Base-by-base conservation (phyloP, 495 filamentous ascomycete genomes). In the Aspergillus conjunctus region DNA sequence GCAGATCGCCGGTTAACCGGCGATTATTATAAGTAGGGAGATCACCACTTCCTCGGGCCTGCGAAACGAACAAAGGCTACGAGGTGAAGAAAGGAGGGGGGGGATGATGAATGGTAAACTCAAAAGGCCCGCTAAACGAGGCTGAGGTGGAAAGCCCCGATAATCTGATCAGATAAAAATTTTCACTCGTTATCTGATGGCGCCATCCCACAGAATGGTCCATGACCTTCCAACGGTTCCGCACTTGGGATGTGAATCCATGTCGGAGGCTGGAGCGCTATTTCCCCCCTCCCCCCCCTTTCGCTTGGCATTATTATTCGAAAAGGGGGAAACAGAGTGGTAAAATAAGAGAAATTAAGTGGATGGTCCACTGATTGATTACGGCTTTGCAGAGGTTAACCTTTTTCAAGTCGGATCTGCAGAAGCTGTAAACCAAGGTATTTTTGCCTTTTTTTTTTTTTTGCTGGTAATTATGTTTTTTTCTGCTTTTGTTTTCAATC, bases 151-250 rank as follows among this genome's bases (percentile, higher is more conserved):
- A n/a, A 44, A 7, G 34, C 34, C 22, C 62, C 32, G 62, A 68
- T 68, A 65, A 68, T 68, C 66, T 65, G 60, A 68, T 68, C 60
- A 63, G 66, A 68, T 68, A 68, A 68, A 66, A 68, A 63, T 62
- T 65, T 64, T 62, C 56, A 30, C 57, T 53, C 51, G 59, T 68
- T 68, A 68, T 68, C 66, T 58, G 66, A 68, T 68, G 66, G 66
- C 62, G 51, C 62, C 62, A 65, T 65, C 60, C 59, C 59, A 57
- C 58, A 59, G 32, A n/a, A n/a, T n/a, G n/a, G n/a, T 45, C 4
- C 44, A 26, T 2, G 2, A 26, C 44, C 4, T 17, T 17, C 4
- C 39, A 54, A 49, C 34, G 33, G 48, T 52, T 44, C 51, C 51
- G 51, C 39, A 18, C 37, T 51, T 30, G 52, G 52, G 52, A 41